Evolutionary conservation across 495 filamentous ascomycete genomes (phyloP).

Genomic region (Saxophila tyrrhenica): DNA sequence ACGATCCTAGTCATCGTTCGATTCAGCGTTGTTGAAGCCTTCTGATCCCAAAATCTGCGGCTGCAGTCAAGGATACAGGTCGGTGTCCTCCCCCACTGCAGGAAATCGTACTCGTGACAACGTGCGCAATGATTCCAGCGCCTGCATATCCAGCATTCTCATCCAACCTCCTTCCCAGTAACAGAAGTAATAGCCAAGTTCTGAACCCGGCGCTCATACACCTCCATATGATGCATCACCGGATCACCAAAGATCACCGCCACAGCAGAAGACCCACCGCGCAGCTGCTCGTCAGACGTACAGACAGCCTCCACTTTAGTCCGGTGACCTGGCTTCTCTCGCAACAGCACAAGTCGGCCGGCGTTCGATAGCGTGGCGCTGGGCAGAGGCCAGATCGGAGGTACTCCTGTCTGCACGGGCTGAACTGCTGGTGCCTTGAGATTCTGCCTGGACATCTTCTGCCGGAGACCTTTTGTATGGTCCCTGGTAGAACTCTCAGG

Average conservation of each 20-base stretch:
- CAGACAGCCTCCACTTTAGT: conserved; percentile 49
- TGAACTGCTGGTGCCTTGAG: not conserved
- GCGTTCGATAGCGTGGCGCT: conserved; percentile 51
- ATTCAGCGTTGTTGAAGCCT: too few relatives aligned
- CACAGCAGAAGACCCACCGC: conserved; percentile 21
- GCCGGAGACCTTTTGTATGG: not conserved
- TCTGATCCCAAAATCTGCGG: too few relatives aligned
- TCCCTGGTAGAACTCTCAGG: conserved; percentile 26
- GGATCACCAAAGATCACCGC: conserved; percentile 66
- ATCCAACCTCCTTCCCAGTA: conserved; percentile 30
- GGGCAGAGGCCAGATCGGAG: conserved; percentile 49
- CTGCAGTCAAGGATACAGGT: too few relatives aligned
- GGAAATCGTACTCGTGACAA: not conserved
- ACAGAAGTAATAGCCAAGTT: conserved; percentile 55
- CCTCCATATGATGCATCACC: conserved; percentile 62
- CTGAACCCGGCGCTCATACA: conserved; percentile 61
- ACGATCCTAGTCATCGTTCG: too few relatives aligned
- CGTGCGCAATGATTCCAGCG: too few relatives aligned
- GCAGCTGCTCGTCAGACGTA: conserved; percentile 48
- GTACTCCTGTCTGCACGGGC: conserved; percentile 9
- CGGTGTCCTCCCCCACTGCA: not conserved
- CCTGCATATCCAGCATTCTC: not conserved
- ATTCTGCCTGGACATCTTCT: conserved; percentile 8
- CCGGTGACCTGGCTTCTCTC: conserved; percentile 28
- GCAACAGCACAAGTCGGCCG: conserved; percentile 54